Conservation (phyloP, 163 green algal genomes). For the Prototheca wickerhamii region DNA sequence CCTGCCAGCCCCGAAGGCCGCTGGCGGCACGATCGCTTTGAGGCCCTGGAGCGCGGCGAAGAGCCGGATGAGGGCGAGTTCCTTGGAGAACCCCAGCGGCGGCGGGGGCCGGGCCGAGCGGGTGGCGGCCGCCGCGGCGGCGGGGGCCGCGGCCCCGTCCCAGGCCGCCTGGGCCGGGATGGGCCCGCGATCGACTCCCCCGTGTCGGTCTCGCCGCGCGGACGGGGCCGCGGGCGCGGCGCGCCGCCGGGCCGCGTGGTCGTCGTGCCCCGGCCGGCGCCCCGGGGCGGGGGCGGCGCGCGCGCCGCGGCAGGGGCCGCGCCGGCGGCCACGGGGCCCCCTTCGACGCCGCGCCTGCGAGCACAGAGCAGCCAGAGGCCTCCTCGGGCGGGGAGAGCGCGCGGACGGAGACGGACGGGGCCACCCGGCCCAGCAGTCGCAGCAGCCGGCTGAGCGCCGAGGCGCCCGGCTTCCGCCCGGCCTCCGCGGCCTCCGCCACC, state of each 20-base stretch:
- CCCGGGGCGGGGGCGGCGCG: too few species aligned
- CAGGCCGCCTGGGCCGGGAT: background rate
- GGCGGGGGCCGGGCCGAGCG: too few species aligned
- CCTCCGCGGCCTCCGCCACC: background rate
- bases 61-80: background rate
- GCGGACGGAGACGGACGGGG: too few species aligned
- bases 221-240: too few species aligned
- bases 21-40: constrained; percentile 40
- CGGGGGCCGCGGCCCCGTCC: too few species aligned
- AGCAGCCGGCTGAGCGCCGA: background rate
- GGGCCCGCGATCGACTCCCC: too few species aligned
- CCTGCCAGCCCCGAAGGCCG: constrained; percentile 14
- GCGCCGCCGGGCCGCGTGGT: background rate
- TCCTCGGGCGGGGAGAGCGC: too few species aligned
- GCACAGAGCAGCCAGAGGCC: too few species aligned
- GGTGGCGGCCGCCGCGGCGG: too few species aligned
- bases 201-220: too few species aligned
- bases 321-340: too few species aligned
- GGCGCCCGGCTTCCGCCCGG: background rate
- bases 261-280: background rate
- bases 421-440: background rate
- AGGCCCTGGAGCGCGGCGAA: constrained; percentile 21
- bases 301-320: too few species aligned
- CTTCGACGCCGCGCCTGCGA: background rate
- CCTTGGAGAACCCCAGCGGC: background rate